Conservation (phyloP, 2,329 filamentous ascomycete species). For the Xylogone sp. region DNA sequence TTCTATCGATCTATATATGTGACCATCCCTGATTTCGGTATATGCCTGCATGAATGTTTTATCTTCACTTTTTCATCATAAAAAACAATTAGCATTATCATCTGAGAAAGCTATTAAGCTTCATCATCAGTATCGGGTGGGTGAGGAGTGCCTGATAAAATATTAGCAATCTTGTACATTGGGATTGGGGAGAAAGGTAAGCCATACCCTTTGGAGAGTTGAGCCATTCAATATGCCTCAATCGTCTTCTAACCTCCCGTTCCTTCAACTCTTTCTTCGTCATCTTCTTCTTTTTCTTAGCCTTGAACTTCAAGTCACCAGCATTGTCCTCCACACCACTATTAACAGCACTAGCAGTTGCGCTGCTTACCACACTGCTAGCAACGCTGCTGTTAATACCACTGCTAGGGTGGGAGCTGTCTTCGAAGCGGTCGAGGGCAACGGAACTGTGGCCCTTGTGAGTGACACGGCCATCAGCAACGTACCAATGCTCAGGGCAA, state of each 20-base stretch:
- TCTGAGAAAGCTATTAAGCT: neutral
- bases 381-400: conserved; percentile 55
- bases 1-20: neutral
- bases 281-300: conserved; percentile 97
- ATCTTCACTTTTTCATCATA: neutral
- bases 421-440: conserved; percentile 81
- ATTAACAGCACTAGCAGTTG: conserved; percentile 62
- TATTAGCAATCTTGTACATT: neutral
- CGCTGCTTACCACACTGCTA: conserved; percentile 53
- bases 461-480: conserved; percentile 81
- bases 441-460: conserved; percentile 76
- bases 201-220: conserved; percentile 25
- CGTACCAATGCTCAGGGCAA: conserved; percentile 94
- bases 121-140: conserved; percentile 28
- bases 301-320: conserved; percentile 79
- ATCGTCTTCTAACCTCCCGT: conserved; percentile 76
- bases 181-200: neutral
- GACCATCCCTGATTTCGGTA: neutral
- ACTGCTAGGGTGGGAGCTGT: conserved; percentile 63
- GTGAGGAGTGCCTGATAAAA: conserved; percentile 20
- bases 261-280: conserved; percentile 97
- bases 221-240: conserved; percentile 78
- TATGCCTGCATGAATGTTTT: neutral
- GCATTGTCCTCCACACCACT: conserved; percentile 78
- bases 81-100: neutral